Evolutionary conservation across 768 basidiomycete species (phyloP), one percentile per base, ranked within the genome.

Genomic region (Neoboletus brunneissimus): DNA sequence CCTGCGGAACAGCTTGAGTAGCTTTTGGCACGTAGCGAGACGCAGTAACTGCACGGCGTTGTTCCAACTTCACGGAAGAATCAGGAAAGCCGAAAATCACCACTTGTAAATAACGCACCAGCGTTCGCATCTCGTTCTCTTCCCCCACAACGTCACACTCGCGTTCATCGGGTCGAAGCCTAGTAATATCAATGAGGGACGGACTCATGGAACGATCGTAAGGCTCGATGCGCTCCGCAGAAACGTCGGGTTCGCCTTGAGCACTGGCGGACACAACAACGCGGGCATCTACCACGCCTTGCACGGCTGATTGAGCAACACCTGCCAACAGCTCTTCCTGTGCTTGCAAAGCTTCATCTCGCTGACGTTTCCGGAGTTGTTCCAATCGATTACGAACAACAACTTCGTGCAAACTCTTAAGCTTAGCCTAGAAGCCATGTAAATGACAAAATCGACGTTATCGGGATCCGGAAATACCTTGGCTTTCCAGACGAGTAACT

Each of bases 371-470:
- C 53, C 97, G 90, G 49, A 99, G 84, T 65, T 98, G 94, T 66
- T 98, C 97, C 15, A 99, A 78, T 42, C 97, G 84, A 69, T 99
- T 99, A 54, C 91, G 87, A 51, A 99, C 91, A 12, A 98, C 95
- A 29, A 98, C 89, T 76, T 98, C 94, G 67, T 99, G 97, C 51
- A 98, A 79, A 64, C 80, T 83, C 70, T 92, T 91, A 40, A 99
- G 80, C 67, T 95, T 97, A 8, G 94, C 89, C 94, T 96, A 47
- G 23, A 55, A 46, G 54, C 35, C 55, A 52, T 56, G 48, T 60
- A n/a, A 57, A 41, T 31, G 16, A 41, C 38, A 16, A 29, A 55
- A 31, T 25, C 20, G 27, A 40, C 9, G 47, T n/a, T 16, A 45
- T 54, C 45, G 29, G 44, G 1, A 53, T 49, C 40, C 8, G 1